Base-by-base conservation (phyloP, 2,329 filamentous ascomycete genomes). In the Trichoderma sp. region DNA sequence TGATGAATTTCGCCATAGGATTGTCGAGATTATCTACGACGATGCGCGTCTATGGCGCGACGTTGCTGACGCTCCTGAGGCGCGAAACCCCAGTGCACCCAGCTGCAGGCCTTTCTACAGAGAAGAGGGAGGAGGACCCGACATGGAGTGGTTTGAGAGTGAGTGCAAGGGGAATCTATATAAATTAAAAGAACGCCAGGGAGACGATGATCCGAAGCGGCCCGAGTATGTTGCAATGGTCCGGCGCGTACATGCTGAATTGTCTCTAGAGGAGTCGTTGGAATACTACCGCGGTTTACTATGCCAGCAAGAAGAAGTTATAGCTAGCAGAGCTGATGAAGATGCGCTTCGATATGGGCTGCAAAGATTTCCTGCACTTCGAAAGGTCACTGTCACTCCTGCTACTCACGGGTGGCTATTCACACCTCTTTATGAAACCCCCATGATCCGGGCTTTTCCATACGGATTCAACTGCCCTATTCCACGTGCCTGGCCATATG, bases 361-460 rank as follows among this genome's bases (percentile, higher is more conserved):
- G 3, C 53, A 71, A 13, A 75, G 72, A 2, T 82, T 83, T 56
- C 77, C 79, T 0, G 73, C 73, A 3, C 72, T 84, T 3, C 75
- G 68, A 40, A 77, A 76, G 52, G 72, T 85, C 10, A 81, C 75
- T 0, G 69, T 84, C 11, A 83, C 82, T 2, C 79, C 78, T 8
- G 79, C 80, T 2, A 74, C 80, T 0, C 81, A 83, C 70, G 80
- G 80, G 0, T 72, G 74, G 55, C 69, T 78, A 0, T 77, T 78
- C 19, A 59, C 68, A 0, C 82, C 82, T 0, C 68, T 77, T 0
- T 83, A 83, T 60, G 70, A 80, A 24, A 83, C 82, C 0, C 82
- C 82, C 1, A 81, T 80, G 73, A 80, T 82, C 37, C 80, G 81
- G 5, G 75, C 77, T 3, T 77, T 84, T 14, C 80, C 81, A 0